Evolutionary conservation across 2,329 filamentous ascomycete genomes (phyloP).

Genomic region (Endoconidiophora polonica): DNA sequence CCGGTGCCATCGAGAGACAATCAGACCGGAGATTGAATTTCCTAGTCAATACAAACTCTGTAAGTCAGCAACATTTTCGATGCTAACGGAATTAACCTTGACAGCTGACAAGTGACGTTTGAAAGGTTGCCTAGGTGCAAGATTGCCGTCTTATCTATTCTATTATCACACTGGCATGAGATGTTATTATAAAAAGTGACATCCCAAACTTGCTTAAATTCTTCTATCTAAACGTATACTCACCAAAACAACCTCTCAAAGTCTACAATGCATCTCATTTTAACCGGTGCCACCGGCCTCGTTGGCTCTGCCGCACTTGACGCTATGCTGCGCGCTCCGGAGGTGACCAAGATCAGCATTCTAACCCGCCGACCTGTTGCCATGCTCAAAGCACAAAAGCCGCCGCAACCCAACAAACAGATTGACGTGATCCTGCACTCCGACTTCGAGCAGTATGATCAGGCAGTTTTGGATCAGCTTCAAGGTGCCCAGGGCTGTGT

Average conservation of each 20-base stretch:
- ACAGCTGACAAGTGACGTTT: too few species aligned
- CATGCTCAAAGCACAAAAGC: conserved; percentile 36
- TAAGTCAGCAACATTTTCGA: too few species aligned
- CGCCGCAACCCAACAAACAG: conserved; percentile 29
- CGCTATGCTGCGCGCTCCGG: conserved; percentile 37
- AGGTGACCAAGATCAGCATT: conserved; percentile 49
- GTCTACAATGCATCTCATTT: conserved; percentile 41
- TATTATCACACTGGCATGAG: too few species aligned
- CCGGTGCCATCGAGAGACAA: neutral
- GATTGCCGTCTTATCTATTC: too few species aligned
- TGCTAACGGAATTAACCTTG: too few species aligned
- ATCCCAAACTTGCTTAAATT: too few species aligned
- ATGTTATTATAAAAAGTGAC: too few species aligned
- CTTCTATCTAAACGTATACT: too few species aligned
- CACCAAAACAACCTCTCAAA: too few species aligned
- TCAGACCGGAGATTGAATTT: neutral
- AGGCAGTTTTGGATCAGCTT: conserved; percentile 39
- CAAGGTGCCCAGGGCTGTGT: conserved; percentile 50
- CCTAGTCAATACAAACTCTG: neutral
- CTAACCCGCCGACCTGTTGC: conserved; percentile 47
- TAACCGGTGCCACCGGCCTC: conserved; percentile 52
- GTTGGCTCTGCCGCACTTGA: conserved; percentile 45
- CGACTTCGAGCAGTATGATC: conserved; percentile 46
- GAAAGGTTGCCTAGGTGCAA: too few species aligned
- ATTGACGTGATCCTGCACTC: conserved; percentile 50